Percentiles rank a stretch among this genome's conserved stretches.
Conservation (phyloP, 257 asterid genomes). For the Rhazya stricta region DNA sequence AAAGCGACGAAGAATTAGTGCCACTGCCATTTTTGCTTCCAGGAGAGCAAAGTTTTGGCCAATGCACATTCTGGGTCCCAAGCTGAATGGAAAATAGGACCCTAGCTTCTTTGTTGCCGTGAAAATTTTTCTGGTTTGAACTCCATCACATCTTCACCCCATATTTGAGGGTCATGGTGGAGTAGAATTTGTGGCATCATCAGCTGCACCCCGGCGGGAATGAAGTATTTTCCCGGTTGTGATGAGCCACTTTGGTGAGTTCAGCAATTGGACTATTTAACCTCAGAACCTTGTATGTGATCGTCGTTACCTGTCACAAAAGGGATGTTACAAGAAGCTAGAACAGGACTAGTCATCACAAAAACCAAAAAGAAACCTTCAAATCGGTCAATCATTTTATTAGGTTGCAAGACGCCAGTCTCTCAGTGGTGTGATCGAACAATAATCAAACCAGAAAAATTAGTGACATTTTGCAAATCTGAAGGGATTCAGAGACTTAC, state of each 20-base stretch:
- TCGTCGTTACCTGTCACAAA: conserved; percentile 35
- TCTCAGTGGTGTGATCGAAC: too few species aligned
- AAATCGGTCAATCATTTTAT: too few species aligned
- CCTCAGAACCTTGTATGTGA: conserved; percentile 44
- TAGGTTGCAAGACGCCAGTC: too few species aligned
- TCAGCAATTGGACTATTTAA: conserved; percentile 43
- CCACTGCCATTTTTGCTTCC: conserved; percentile 43
- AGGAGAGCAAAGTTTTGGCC: conserved; percentile 47
- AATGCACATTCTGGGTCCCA: conserved; percentile 54
- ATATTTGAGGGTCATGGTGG: conserved; percentile 34
- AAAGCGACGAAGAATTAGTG: conserved; percentile 34
- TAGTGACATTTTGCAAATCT: not conserved
- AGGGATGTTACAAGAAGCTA: not conserved
- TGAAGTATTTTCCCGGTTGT: conserved; percentile 31
- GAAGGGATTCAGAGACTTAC: conserved; percentile 30
- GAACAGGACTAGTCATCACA: too few species aligned
- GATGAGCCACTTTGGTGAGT: conserved; percentile 26
- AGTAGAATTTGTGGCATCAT: conserved; percentile 32
- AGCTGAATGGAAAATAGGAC: conserved; percentile 42
- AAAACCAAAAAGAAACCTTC: not conserved
- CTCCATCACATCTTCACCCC: conserved; percentile 46
- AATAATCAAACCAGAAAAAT: too few species aligned
- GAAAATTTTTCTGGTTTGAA: conserved; percentile 50
- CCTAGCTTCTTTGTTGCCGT: conserved; percentile 39
- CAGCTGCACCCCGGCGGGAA: conserved; percentile 39